These are phyloP conservation scores for Musa balbisiana DNA, from an alignment of 202 grass and related monocot species.

Conservation along the genomic window DNA sequence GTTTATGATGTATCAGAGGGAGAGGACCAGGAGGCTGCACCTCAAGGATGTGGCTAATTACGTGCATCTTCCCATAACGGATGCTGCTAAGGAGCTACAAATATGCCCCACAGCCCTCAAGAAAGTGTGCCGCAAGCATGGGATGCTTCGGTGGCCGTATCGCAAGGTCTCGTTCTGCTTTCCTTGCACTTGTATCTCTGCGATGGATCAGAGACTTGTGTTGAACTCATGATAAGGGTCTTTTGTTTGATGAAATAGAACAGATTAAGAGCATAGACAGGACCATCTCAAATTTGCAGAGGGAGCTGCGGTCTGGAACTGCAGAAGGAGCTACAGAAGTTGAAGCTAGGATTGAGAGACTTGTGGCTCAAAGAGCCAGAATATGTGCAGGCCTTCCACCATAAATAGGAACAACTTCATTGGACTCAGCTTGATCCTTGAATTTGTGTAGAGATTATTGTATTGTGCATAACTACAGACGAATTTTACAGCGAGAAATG, in stretches of 20 bases:
- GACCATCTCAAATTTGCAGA: not conserved
- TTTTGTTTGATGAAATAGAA: not conserved
- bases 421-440: too few species aligned
- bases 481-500: too few species aligned
- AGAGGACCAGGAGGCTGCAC: constrained; percentile 32
- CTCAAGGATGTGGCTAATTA: constrained; percentile 19
- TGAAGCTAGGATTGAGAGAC: not conserved
- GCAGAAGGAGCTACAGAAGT: not conserved
- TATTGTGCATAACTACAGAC: too few species aligned
- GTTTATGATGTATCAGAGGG: constrained; percentile 26
- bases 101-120: constrained; percentile 2
- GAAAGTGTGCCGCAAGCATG: constrained; percentile 8
- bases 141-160: constrained; percentile 1
- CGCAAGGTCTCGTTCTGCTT: not conserved
- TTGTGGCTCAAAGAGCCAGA: not conserved
- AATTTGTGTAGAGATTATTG: too few species aligned
- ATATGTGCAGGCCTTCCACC: not conserved
- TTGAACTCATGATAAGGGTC: too few species aligned
- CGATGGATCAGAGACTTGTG: too few species aligned
- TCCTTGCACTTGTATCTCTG: too few species aligned
- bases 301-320: not conserved
- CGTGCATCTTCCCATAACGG: not conserved
- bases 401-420: not conserved
- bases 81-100: not conserved
- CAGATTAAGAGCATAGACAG: constrained; percentile 5